A percentile compares a stretch with the other conserved stretches of the same genome.
Conservation (phyloP, 345 rosid species). For the Melaleuca alternifolia region DNA sequence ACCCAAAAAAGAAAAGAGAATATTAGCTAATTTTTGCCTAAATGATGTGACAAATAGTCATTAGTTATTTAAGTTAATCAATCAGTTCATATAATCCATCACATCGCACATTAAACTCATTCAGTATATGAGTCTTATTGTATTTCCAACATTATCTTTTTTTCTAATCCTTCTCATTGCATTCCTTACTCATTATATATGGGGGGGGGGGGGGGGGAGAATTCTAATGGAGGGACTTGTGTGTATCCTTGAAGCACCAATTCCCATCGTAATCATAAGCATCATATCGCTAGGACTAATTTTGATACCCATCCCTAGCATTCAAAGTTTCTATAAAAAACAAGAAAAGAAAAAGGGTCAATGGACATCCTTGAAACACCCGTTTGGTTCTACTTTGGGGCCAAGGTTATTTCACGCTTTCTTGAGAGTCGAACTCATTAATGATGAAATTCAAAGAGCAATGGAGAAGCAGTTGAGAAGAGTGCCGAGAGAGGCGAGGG, state of each 20-base stretch:
- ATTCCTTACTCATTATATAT: not conserved
- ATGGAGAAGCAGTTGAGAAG: not conserved
- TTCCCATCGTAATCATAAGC: not conserved
- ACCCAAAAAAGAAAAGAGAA: not conserved
- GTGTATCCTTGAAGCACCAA: not conserved
- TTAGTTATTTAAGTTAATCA: not conserved
- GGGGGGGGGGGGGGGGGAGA: too few relatives aligned
- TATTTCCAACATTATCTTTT: not conserved
- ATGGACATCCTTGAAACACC: not conserved
- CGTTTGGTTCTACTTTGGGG: not conserved
- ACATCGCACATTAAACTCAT: not conserved
- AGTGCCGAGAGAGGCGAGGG: not conserved
- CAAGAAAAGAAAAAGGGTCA: not conserved
- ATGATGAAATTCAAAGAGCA: not conserved
- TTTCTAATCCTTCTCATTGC: not conserved
- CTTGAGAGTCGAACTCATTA: not conserved
- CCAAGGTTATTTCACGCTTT: not conserved
- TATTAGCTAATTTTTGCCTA: not conserved
- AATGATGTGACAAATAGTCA: not conserved
- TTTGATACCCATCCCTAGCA: not conserved
- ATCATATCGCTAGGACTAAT: not conserved
- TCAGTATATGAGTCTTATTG: accelerated
- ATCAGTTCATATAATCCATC: not conserved
- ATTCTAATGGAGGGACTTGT: not conserved
- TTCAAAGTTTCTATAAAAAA: not conserved